phyloP scores from a whole-genome alignment of 352 stramenopile genomes.

The Globisporangium okanoganense region DNA sequence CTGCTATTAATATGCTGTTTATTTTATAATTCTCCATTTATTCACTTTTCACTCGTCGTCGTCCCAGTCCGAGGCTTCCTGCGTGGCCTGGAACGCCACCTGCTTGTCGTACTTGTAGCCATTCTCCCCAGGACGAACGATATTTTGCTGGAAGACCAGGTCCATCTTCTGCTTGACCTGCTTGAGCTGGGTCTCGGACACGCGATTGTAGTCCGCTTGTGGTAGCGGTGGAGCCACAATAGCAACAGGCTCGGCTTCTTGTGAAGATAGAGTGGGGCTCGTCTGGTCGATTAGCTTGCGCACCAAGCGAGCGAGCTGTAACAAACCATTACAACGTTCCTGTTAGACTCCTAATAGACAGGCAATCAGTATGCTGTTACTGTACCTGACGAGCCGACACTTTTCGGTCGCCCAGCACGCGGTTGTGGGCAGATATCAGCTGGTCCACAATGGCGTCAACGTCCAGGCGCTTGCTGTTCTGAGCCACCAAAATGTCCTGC shows the following conservation, averaged over 20 bases:
- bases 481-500: constrained; percentile 12
- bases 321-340: not conserved
- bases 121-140: constrained; percentile 45
- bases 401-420: constrained; percentile 34
- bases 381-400: constrained; percentile 44
- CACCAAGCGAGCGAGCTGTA: constrained; percentile 49
- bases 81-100: constrained; percentile 37
- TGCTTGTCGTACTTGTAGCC: constrained; percentile 74
- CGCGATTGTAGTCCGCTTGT: constrained; percentile 73
- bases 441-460: constrained; percentile 33
- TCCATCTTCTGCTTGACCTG: constrained; percentile 75
- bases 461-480: not conserved
- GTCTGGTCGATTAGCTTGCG: constrained; percentile 29
- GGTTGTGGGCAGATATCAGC: constrained; percentile 34
- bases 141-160: constrained; percentile 58
- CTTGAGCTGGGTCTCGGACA: constrained; percentile 67
- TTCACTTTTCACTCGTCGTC: constrained; percentile 20
- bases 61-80: constrained; percentile 60
- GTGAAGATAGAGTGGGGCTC: not conserved
- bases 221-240: constrained; percentile 23
- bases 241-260: not conserved
- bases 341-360: not conserved
- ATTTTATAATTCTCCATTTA: constrained; percentile 43
- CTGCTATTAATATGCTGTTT: constrained; percentile 53
- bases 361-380: not conserved